Conservation (phyloP, 768 basidiomycete genomes). For the Amanita exitialis region DNA sequence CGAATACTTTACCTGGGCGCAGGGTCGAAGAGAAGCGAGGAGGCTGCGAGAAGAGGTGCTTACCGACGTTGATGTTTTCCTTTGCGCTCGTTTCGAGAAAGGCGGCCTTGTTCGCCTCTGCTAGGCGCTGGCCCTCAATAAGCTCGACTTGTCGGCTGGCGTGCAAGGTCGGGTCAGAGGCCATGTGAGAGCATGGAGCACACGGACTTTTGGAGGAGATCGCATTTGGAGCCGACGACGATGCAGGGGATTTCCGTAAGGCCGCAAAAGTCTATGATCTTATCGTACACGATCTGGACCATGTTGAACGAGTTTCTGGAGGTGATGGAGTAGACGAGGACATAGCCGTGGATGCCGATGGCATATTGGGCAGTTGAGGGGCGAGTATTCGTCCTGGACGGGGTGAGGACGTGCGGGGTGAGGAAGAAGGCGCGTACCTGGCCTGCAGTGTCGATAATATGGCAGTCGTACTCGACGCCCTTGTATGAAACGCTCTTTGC, state of each 20-base stretch:
- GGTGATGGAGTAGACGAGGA: constrained; percentile 93
- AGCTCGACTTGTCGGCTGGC: constrained; percentile 61
- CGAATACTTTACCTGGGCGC: constrained; percentile 66
- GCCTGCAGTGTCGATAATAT: constrained; percentile 96
- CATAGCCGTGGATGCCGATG: constrained; percentile 94
- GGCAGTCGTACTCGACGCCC: constrained; percentile 88
- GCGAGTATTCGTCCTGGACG: constrained; percentile 88
- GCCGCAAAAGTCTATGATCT: constrained; percentile 90
- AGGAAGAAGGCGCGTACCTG: constrained; percentile 47
- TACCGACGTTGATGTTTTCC: constrained; percentile 79
- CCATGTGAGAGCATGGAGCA: constrained; percentile 9
- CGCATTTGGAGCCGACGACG: constrained; percentile 88
- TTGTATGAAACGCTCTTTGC: constrained; percentile 81
- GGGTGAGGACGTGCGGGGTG: neutral
- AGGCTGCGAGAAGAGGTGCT: constrained; percentile 22
- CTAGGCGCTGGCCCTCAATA: constrained; percentile 68
- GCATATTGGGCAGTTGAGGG: constrained; percentile 90
- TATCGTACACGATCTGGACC: constrained; percentile 91
- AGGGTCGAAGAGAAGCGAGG: neutral
- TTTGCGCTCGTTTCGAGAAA: constrained; percentile 89
- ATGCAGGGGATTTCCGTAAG: constrained; percentile 84
- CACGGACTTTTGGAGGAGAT: constrained; percentile 65
- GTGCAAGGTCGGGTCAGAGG: constrained; percentile 10
- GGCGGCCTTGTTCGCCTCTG: constrained; percentile 59
- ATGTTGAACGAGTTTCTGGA: constrained; percentile 89